Percentiles rank a stretch among this genome's conserved stretches.
Conservation (phyloP, 73 alveolate species). For the Durusdinium trenchii region DNA sequence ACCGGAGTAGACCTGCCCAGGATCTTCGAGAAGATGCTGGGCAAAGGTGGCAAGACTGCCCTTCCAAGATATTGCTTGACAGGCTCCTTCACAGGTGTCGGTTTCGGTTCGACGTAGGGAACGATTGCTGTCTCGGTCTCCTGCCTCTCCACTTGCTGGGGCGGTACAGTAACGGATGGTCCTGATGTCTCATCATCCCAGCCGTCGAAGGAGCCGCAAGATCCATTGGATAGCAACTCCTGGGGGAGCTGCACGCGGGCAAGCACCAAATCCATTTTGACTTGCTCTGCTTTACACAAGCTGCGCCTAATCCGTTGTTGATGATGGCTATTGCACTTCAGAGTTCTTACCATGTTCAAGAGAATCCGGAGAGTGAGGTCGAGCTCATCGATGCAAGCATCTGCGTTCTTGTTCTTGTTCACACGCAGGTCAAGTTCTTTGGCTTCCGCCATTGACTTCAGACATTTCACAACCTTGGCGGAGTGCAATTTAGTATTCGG, state of each 20-base stretch:
- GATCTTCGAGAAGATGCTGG: too few species aligned
- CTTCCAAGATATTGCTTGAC: not conserved
- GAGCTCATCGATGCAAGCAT: not conserved
- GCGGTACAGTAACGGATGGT: not conserved
- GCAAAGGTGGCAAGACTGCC: not conserved
- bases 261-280: not conserved
- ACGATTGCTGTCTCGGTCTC: too few species aligned
- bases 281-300: not conserved
- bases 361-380: not conserved
- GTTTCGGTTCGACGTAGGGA: not conserved
- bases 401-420: not conserved
- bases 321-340: not conserved
- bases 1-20: too few species aligned
- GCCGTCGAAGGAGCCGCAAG: too few species aligned
- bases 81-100: not conserved
- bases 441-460: not conserved
- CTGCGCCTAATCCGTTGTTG: not conserved
- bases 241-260: not conserved
- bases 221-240: not conserved
- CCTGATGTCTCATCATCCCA: not conserved
- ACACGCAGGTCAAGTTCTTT: not conserved
- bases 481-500: not conserved
- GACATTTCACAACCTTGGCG: not conserved
- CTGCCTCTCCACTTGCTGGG: not conserved
- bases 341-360: not conserved